Evolutionary conservation across 2,329 filamentous ascomycete species (phyloP), one percentile per base, ranked within the genome.

Genomic region (Rhynchosporium secalis): DNA sequence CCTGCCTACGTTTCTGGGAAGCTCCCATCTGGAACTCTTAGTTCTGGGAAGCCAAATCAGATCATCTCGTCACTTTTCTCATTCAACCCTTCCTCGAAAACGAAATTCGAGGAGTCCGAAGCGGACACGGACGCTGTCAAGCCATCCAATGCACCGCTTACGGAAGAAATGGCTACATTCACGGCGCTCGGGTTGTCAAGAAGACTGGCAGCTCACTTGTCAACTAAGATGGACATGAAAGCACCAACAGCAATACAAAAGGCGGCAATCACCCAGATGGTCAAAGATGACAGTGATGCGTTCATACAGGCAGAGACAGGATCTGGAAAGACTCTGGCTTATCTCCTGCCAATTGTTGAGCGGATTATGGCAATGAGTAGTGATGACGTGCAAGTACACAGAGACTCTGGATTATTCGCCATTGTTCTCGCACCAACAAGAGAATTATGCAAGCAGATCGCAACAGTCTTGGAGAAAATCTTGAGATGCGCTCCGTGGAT

Each of bases 251-350:
- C 91, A 0, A 97, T 99, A 73, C 95, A 99, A 77, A 93, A 93
- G 70, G 91, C 91, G 65, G 89, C 94, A 0, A 88, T 99, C 45
- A 83, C 90, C 47, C 88, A 95, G 70, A 78, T 99, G 65, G 77
- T 96, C 49, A 87, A 87, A 47, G 88, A 89, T 58, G 90, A 96
- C 70, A 87, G 85, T 51, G 95, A 99, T 78, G 93, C 93, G 2
- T 99, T 99, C 71, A 89, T 99, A 40, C 95, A 98, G 75, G 96
- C 95, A 2, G 90, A 99, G 78, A 99, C 95, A 0, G 95, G 95
- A 69, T 99, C 95, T 0, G 95, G 95, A 77, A 99, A 99, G 78
- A 99, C 95, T 0, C 78, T 99, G 64, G 91, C 95, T n/a, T 99
- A 99, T 74, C 82, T 99, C 4, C 79, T 99, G 6, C 95, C 95